Conservation (phyloP, 2,329 filamentous ascomycete genomes). For the Nemania sp. region DNA sequence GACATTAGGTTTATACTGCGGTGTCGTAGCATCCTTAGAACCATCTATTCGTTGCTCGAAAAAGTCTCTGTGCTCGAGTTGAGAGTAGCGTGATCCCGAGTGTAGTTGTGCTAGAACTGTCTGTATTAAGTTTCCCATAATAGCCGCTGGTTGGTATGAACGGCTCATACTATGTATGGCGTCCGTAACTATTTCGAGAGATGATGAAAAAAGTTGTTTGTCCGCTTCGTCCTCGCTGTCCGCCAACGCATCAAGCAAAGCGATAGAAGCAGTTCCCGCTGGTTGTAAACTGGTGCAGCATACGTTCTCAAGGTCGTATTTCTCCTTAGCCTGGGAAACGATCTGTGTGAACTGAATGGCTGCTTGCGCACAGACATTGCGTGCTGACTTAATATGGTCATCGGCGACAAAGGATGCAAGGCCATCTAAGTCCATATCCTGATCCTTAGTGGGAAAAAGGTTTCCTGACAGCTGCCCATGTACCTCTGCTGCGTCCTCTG, state of each 20-base stretch:
- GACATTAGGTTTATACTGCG: not conserved
- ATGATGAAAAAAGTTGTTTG: slow-evolving; percentile 14
- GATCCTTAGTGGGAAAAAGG: not conserved
- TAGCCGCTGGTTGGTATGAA: slow-evolving; percentile 23
- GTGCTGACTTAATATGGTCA: not conserved
- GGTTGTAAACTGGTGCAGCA: slow-evolving; percentile 25
- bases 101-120: slow-evolving; percentile 19
- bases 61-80: not conserved
- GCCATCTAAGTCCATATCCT: not conserved
- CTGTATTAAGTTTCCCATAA: slow-evolving; percentile 16
- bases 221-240: slow-evolving; percentile 20
- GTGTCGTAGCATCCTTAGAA: not conserved
- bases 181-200: slow-evolving; percentile 19
- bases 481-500: not conserved
- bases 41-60: not conserved
- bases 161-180: slow-evolving; percentile 23
- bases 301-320: slow-evolving; percentile 19
- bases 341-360: slow-evolving; percentile 23
- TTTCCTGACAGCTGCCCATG: not conserved
- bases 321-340: slow-evolving; percentile 20
- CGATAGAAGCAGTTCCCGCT: slow-evolving; percentile 19
- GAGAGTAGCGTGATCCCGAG: not conserved
- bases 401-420: not conserved
- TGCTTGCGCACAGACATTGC: slow-evolving; percentile 16
- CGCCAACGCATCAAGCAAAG: slow-evolving; percentile 21